phyloP scores from a whole-genome alignment of 75 land plant species.

The Selaginella tamariscina region DNA sequence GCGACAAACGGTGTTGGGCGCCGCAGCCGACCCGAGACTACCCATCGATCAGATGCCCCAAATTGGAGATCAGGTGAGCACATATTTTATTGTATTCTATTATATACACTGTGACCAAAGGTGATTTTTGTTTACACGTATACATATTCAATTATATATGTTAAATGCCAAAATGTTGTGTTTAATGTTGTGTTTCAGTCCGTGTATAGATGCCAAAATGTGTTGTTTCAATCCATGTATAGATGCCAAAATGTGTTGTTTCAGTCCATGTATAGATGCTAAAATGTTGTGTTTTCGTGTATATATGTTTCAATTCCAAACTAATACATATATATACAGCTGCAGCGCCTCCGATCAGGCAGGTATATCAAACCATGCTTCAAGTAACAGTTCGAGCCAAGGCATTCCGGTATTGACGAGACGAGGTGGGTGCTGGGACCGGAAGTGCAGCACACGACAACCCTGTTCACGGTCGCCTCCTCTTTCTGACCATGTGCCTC shows the following conservation, averaged over 20 bases:
- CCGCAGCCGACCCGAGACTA: conserved; percentile 21
- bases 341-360: conserved; percentile 19
- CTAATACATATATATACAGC: too few species aligned
- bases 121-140: too few species aligned
- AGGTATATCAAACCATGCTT: conserved; percentile 14
- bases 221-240: too few species aligned
- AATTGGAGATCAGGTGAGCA: conserved; percentile 16
- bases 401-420: neutral
- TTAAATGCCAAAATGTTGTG: too few species aligned
- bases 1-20: conserved; percentile 48
- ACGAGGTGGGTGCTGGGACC: conserved; percentile 20
- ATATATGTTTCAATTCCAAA: too few species aligned
- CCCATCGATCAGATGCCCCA: conserved; percentile 31
- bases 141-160: too few species aligned
- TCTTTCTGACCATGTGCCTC: conserved; percentile 52
- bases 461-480: conserved; percentile 45
- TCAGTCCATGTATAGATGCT: too few species aligned
- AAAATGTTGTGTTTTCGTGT: too few species aligned
- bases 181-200: too few species aligned
- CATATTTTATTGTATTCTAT: too few species aligned
- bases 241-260: too few species aligned
- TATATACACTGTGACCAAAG: conserved; percentile 24
- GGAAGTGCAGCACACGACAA: conserved; percentile 25
- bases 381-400: neutral
- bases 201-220: too few species aligned